These are phyloP conservation scores for Cladophialophora bantiana DNA, from an alignment of 2,329 filamentous ascomycete genomes.

Conservation along the genomic window DNA sequence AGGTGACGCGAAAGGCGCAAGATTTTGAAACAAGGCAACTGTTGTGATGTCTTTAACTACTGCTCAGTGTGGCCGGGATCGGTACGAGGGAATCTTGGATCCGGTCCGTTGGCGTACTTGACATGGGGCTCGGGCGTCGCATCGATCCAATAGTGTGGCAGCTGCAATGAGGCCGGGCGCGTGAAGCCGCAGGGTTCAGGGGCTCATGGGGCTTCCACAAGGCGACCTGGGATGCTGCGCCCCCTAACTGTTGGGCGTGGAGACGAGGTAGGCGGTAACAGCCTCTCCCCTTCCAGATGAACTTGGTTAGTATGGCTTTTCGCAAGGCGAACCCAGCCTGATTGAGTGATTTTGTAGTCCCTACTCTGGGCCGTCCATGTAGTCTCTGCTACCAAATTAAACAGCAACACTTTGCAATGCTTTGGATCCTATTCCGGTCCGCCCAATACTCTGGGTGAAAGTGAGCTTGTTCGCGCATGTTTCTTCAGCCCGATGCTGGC, in stretches of 20 bases:
- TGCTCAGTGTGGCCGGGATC: not conserved
- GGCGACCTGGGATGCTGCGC: slow-evolving; percentile 11
- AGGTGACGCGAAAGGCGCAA: not conserved
- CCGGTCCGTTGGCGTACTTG: not conserved
- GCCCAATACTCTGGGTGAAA: not conserved
- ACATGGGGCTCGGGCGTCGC: not conserved
- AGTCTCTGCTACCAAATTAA: not conserved
- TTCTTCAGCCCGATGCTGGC: not conserved
- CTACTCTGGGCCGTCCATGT: not conserved
- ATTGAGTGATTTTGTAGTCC: not conserved
- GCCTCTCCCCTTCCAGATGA: not conserved
- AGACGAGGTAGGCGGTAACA: not conserved
- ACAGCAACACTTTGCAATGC: not conserved
- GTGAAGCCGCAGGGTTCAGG: not conserved
- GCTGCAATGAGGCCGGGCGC: not conserved
- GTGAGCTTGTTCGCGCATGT: not conserved
- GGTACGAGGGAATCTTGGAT: not conserved
- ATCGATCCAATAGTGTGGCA: not conserved
- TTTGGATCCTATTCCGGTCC: not conserved
- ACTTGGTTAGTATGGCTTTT: slow-evolving; percentile 1
- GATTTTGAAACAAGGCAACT: slow-evolving; percentile 11
- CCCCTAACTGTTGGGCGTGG: not conserved
- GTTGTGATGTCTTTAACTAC: not conserved
- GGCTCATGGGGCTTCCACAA: not conserved
- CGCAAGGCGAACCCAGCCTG: slow-evolving; percentile 13